These are phyloP conservation scores for Penicillium nucicola DNA, from an alignment of 495 filamentous ascomycete species.

Conservation along the genomic window DNA sequence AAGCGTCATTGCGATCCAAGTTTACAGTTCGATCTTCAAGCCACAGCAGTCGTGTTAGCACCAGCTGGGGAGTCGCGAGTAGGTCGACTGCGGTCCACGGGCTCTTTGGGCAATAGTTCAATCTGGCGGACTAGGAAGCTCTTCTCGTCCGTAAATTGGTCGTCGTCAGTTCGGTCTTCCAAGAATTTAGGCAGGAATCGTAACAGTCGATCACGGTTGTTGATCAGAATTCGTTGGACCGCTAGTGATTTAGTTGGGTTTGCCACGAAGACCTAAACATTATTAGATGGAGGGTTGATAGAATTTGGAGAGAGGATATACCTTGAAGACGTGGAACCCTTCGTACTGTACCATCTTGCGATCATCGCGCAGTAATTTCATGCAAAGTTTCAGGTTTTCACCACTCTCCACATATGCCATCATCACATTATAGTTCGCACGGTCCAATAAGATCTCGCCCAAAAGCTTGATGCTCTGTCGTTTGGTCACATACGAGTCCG, in stretches of 20 bases:
- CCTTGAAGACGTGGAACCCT: slow-evolving; percentile 98
- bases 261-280: slow-evolving; percentile 81
- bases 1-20: slow-evolving; percentile 13
- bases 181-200: slow-evolving; percentile 87
- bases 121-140: slow-evolving; percentile 96
- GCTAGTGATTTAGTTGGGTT: slow-evolving; percentile 93
- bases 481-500: slow-evolving; percentile 96
- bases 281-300: slow-evolving; percentile 16
- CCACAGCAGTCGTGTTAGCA: slow-evolving; percentile 34
- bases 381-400: slow-evolving; percentile 94
- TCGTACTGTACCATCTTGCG: slow-evolving; percentile 99
- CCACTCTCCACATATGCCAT: slow-evolving; percentile 92
- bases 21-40: slow-evolving; percentile 12
- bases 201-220: slow-evolving; percentile 88
- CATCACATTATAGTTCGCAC: slow-evolving; percentile 98
- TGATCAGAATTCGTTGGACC: slow-evolving; percentile 91
- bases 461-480: slow-evolving; percentile 96
- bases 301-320: slow-evolving; percentile 28
- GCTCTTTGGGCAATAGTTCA: slow-evolving; percentile 67
- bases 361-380: slow-evolving; percentile 93
- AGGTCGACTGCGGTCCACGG: slow-evolving; percentile 48
- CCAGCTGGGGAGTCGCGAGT: slow-evolving; percentile 32
- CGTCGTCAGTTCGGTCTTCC: slow-evolving; percentile 93
- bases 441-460: slow-evolving; percentile 89
- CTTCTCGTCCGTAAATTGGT: slow-evolving; percentile 98